phyloP scores from a whole-genome alignment of 2,329 filamentous ascomycete species.

The Fusarium sp. region DNA sequence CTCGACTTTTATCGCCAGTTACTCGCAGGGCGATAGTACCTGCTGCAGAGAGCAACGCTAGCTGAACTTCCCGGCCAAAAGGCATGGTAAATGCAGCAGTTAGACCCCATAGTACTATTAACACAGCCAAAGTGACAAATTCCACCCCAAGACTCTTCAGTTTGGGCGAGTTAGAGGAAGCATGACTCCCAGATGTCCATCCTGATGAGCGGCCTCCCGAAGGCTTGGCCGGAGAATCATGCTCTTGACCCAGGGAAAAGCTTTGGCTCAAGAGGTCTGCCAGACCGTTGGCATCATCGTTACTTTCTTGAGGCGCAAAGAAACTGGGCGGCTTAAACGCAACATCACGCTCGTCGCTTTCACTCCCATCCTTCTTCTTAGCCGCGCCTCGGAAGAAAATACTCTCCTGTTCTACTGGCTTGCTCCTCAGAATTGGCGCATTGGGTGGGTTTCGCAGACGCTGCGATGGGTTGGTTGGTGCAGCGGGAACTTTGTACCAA shows the following conservation, averaged over 20 bases:
- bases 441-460: conserved; percentile 72
- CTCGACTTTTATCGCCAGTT: conserved; percentile 46
- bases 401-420: conserved; percentile 59
- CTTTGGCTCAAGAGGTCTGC: conserved; percentile 60
- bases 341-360: conserved; percentile 44
- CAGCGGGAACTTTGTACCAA: conserved; percentile 77
- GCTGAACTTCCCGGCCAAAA: conserved; percentile 46
- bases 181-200: background rate
- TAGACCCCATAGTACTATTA: conserved; percentile 48
- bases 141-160: conserved; percentile 35
- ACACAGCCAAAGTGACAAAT: conserved; percentile 36
- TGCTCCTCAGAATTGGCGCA: conserved; percentile 64
- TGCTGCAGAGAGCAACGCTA: conserved; percentile 45
- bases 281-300: conserved; percentile 59
- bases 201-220: background rate
- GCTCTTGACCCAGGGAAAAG: conserved; percentile 56
- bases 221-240: conserved; percentile 12
- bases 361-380: conserved; percentile 17
- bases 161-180: background rate
- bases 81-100: conserved; percentile 39
- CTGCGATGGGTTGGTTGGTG: conserved; percentile 75
- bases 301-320: conserved; percentile 62
- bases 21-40: conserved; percentile 50
- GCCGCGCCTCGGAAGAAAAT: conserved; percentile 63
- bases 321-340: conserved; percentile 72